phyloP scores from a whole-genome alignment of 306 rosid species.

The Potentilla sterilis region DNA sequence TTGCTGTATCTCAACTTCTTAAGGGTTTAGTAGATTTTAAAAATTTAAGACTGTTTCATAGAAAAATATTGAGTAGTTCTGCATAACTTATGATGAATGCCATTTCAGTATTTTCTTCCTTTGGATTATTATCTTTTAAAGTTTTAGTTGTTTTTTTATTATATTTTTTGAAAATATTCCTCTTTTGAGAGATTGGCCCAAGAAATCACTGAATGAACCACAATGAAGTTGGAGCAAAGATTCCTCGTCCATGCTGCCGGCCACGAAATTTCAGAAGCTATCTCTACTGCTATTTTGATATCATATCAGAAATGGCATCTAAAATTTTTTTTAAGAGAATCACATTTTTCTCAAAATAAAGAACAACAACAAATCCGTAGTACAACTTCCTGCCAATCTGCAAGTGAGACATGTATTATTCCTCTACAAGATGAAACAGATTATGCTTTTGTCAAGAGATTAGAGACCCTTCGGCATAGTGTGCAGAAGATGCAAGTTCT shows the following conservation, averaged over 20 bases:
- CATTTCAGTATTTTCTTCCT: background rate
- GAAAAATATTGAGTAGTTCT: background rate
- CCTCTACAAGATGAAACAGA: background rate
- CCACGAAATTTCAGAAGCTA: background rate
- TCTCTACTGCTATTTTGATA: background rate
- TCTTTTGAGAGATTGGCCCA: background rate
- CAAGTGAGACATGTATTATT: background rate
- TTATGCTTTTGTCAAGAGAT: background rate
- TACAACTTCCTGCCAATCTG: background rate
- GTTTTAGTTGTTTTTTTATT: background rate
- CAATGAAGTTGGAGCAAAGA: no score
- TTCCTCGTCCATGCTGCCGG: background rate
- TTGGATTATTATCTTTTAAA: background rate
- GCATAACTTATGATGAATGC: background rate
- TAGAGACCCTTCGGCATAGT: no score
- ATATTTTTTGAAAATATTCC: no score
- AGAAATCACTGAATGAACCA: background rate
- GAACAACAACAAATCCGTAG: background rate
- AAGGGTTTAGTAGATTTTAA: background rate
- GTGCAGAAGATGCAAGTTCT: background rate
- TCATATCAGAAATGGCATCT: background rate
- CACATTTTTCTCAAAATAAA: background rate
- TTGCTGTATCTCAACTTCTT: background rate
- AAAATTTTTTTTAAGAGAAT: background rate
- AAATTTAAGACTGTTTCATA: background rate